These are phyloP conservation scores for Auriscalpium orientale DNA, from an alignment of 768 basidiomycete species.

Conservation along the genomic window DNA sequence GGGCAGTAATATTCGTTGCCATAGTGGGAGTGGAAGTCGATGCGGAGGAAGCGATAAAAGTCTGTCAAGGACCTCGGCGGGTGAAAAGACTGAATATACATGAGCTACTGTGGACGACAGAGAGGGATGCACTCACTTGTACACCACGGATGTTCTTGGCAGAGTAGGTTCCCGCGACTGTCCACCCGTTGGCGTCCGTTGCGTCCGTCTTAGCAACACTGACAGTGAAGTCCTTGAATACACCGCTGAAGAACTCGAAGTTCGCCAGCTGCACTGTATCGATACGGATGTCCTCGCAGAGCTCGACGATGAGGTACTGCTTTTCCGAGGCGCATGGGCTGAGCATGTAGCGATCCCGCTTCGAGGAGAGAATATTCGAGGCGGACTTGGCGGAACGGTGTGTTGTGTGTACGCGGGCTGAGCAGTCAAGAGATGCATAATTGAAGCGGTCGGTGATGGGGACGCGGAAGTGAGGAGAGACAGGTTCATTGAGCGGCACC, in stretches of 20 bases:
- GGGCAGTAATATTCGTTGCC: slow-evolving; percentile 97
- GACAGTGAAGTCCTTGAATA: slow-evolving; percentile 87
- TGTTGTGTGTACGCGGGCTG: slow-evolving; percentile 81
- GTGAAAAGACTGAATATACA: slow-evolving; percentile 56
- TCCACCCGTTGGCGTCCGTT: slow-evolving; percentile 34
- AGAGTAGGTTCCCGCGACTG: slow-evolving; percentile 67
- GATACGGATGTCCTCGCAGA: slow-evolving; percentile 95
- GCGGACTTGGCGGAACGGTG: slow-evolving; percentile 79
- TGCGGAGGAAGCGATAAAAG: slow-evolving; percentile 90
- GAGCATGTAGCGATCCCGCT: slow-evolving; percentile 95
- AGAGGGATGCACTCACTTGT: slow-evolving; percentile 50
- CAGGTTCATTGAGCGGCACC: background rate
- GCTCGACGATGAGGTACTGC: slow-evolving; percentile 87
- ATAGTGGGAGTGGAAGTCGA: slow-evolving; percentile 92
- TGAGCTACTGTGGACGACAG: background rate
- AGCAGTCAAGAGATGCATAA: slow-evolving; percentile 89
- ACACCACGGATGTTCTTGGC: slow-evolving; percentile 90
- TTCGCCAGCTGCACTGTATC: slow-evolving; percentile 95
- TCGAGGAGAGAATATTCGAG: slow-evolving; percentile 76
- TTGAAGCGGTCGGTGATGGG: slow-evolving; percentile 87
- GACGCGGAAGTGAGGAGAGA: slow-evolving; percentile 56
- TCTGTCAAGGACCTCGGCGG: slow-evolving; percentile 62
- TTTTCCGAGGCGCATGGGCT: slow-evolving; percentile 67
- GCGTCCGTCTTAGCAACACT: slow-evolving; percentile 51
- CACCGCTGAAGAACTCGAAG: slow-evolving; percentile 96